Evolutionary conservation across 106 monocot genomes (phyloP), one percentile per base, ranked within the genome.

Genomic region (Dactylorhiza incarnata): DNA sequence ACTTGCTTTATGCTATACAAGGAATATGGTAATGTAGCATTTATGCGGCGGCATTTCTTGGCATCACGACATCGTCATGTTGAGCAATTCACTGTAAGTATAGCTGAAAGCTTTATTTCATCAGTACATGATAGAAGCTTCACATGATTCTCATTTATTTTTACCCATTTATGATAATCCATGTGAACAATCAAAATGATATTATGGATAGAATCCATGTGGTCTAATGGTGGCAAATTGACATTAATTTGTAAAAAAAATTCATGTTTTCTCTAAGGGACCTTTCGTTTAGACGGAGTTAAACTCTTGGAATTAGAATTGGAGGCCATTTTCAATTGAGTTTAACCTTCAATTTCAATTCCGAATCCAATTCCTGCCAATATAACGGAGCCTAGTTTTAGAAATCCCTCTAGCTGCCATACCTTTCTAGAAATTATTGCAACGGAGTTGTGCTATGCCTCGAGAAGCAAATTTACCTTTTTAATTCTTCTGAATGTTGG

Each of bases 41-140:
- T 84, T 69, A 89, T 97, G 91, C 87, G 97, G 68, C 74, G 94
- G 53, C 89, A 87, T 78, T 97, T 89, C 79, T 80, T 91, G 81
- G 94, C 97, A 56, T 89, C 97, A 47, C 89, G 91, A 79, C 53
- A 79, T 73, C 91, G 94, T 22, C 83, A 91, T 72, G 97, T 85
- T 59, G 97, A 94, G 68, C 89, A 97, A 73, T 97, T 97, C 77
- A 85, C 94, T 43, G 94, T 97, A 83, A 89, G 83, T 79, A 67
- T 52, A n/a, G 23, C 48, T 77, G 49, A 6, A 9, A 45, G 20
- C 22, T 49, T 52, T 43, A 46, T 46, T 71, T 71, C 2, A 12
- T n/a, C n/a, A n/a, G 17, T 5, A 15, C 44, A 5, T 15, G 17
- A 48, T 48, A 20, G 7, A 9, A 4, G 9, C 45, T 71, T 37